Conservation (phyloP, 2,329 filamentous ascomycete species). For the Alternaria postmessia region DNA sequence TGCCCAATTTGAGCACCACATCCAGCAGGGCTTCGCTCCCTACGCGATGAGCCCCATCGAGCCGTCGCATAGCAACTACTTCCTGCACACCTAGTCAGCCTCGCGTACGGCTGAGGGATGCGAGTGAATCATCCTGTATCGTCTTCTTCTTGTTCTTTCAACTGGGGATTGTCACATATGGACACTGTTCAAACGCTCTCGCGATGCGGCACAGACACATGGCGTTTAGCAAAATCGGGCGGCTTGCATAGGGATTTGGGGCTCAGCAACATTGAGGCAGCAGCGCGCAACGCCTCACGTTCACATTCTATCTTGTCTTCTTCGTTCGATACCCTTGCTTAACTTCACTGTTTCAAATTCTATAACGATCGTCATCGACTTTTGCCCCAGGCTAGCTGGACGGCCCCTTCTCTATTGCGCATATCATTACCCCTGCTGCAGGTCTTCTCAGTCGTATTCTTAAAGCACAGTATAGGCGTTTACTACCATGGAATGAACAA, state of each 20-base stretch:
- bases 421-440: constrained; percentile 2
- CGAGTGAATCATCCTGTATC: neutral
- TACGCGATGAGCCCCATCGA: constrained; percentile 50
- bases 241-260: constrained; percentile 10
- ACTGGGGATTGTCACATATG: constrained; percentile 2
- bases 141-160: neutral
- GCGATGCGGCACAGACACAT: constrained; percentile 11
- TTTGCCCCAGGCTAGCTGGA: neutral
- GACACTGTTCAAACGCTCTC: neutral
- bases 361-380: neutral
- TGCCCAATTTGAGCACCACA: constrained; percentile 44
- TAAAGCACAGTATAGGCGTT: neutral
- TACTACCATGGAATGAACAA: constrained; percentile 4
- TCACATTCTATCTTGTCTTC: constrained; percentile 2
- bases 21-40: constrained; percentile 42
- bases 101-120: neutral
- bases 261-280: constrained; percentile 4
- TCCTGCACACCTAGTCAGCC: constrained; percentile 34
- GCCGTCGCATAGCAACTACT: constrained; percentile 36
- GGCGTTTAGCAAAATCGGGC: constrained; percentile 9
- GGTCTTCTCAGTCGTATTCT: neutral
- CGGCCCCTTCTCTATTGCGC: neutral
- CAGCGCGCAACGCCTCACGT: constrained; percentile 2
- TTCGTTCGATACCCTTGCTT: constrained; percentile 21
- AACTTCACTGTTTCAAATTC: constrained; percentile 6